Evolutionary conservation across 305 asterid genomes (phyloP), one percentile per base, ranked within the genome.

Genomic region (Fraxinus ornus): DNA sequence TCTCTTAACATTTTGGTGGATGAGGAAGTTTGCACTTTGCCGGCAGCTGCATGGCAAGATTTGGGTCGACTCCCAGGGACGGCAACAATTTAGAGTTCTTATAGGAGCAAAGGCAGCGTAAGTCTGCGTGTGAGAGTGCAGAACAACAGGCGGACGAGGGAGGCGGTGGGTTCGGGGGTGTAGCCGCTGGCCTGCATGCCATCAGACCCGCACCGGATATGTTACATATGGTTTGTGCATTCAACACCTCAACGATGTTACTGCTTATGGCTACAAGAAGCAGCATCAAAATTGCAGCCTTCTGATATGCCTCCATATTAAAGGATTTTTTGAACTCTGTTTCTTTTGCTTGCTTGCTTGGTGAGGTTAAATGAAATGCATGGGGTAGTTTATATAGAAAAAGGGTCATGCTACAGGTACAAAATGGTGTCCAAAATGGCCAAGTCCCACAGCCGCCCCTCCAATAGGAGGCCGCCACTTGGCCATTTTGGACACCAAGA

Each of bases 1-100:
- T 17, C 49, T 39, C 79, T 41, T 85, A 90, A 89, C 94, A 90
- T 64, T 57, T 32, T 35, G 87, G 35, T 7, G 90, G 85, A 85
- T 79, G 71, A 19, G 93, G 85, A 44, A 92, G 85, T 22, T 89
- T 83, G 83, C 95, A 92, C 91, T 87, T 87, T 49, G 81, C 78
- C 22, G 93, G 94, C 9, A 92, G 89, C 88, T 85, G 86, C 86
- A 88, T 71, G 78, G 94, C 95, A 17, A 90, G 92, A 15, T 82
- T 60, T 0, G 92, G 91, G 70, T 91, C 94, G 17, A 90, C 86
- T 30, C 94, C 93, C 0, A 91, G 82, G 15, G 89, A 60, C 5
- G 92, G 93, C 92, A 91, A 78, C 73, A 79, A 30, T 26, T 8
- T 83, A 13, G 90, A 88, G 88, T 88, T 85, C 88, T 87, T 90